phyloP scores from a whole-genome alignment of 2,329 filamentous ascomycete genomes.

The Ceratocystis destructans region DNA sequence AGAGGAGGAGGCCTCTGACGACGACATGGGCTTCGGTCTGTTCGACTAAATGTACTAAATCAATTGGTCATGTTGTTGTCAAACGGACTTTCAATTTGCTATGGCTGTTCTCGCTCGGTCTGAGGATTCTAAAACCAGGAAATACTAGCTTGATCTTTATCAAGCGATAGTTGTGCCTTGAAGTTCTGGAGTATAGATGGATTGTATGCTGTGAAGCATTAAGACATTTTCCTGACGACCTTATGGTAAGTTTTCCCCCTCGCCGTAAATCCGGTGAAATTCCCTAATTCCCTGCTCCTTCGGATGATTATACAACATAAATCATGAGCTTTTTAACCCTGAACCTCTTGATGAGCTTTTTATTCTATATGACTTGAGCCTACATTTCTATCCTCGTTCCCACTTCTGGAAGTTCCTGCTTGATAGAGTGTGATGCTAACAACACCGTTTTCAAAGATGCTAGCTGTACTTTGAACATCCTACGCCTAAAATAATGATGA shows the following conservation, averaged over 20 bases:
- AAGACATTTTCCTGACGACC: conserved; percentile 15
- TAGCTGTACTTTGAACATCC: conserved; percentile 7
- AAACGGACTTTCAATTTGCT: conserved; percentile 58
- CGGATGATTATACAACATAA: conserved; percentile 43
- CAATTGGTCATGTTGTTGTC: conserved; percentile 50
- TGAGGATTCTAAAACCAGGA: conserved; percentile 1
- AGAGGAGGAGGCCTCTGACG: conserved; percentile 47
- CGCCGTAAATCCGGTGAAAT: conserved; percentile 19
- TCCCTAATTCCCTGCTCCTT: conserved; percentile 21
- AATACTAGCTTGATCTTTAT: background rate
- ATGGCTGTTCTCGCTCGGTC: conserved; percentile 20
- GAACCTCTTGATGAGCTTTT: conserved; percentile 43
- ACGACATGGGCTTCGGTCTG: conserved; percentile 45
- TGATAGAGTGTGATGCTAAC: conserved; percentile 13
- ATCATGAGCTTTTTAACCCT: conserved; percentile 58
- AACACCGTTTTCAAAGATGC: conserved; percentile 9
- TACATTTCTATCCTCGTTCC: background rate
- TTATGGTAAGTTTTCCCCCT: conserved; percentile 31
- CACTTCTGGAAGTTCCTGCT: conserved; percentile 9
- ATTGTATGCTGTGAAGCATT: conserved; percentile 12
- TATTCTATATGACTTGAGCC: conserved; percentile 42
- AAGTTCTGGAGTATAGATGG: conserved; percentile 12
- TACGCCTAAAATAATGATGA: conserved; percentile 19
- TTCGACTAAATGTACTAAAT: conserved; percentile 44
- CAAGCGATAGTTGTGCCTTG: background rate